A percentile compares a stretch with the other conserved stretches of the same genome.
phyloP scores from a whole-genome alignment of 1,284 basidiomycete genomes.

The Neolentinus lepideus region DNA sequence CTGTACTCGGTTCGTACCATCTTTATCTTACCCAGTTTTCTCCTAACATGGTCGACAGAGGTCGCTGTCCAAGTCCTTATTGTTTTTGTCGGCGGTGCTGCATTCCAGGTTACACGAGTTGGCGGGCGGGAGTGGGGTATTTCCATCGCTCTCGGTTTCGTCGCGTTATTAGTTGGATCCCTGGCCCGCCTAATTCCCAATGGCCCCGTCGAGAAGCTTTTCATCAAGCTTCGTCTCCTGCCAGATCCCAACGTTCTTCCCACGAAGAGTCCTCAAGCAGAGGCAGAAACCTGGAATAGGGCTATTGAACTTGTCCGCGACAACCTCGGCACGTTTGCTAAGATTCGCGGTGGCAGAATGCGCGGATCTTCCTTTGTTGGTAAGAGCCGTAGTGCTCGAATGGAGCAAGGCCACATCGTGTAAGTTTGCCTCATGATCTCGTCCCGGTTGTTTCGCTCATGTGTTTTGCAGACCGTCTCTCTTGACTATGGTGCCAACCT shows the following conservation, averaged over 20 bases:
- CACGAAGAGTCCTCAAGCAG: slow-evolving; percentile 48
- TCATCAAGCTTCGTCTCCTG: slow-evolving; percentile 63
- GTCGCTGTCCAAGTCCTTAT: slow-evolving; percentile 85
- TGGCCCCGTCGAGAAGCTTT: slow-evolving; percentile 67
- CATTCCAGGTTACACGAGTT: slow-evolving; percentile 86
- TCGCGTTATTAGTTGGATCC: slow-evolving; percentile 85
- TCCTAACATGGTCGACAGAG: slow-evolving; percentile 40
- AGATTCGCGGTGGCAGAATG: slow-evolving; percentile 81
- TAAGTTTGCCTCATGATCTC: slow-evolving; percentile 15
- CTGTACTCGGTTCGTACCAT: slow-evolving; percentile 59
- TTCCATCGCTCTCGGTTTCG: slow-evolving; percentile 78
- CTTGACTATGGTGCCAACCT: slow-evolving; percentile 83
- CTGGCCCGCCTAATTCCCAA: slow-evolving; percentile 82
- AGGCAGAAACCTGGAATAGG: slow-evolving; percentile 46
- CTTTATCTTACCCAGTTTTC: neutral
- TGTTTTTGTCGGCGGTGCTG: slow-evolving; percentile 86
- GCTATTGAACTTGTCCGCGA: slow-evolving; percentile 77
- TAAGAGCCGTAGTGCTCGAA: slow-evolving; percentile 56
- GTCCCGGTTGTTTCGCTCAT: slow-evolving; percentile 11
- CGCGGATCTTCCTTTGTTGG: slow-evolving; percentile 78
- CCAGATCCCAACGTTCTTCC: slow-evolving; percentile 67
- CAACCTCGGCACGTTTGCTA: slow-evolving; percentile 76
- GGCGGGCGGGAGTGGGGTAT: slow-evolving; percentile 89
- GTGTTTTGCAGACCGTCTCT: slow-evolving; percentile 45
- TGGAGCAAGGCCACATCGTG: slow-evolving; percentile 31